Conservation (phyloP, 1,284 basidiomycete species). For the Fomitopsis palustris region DNA sequence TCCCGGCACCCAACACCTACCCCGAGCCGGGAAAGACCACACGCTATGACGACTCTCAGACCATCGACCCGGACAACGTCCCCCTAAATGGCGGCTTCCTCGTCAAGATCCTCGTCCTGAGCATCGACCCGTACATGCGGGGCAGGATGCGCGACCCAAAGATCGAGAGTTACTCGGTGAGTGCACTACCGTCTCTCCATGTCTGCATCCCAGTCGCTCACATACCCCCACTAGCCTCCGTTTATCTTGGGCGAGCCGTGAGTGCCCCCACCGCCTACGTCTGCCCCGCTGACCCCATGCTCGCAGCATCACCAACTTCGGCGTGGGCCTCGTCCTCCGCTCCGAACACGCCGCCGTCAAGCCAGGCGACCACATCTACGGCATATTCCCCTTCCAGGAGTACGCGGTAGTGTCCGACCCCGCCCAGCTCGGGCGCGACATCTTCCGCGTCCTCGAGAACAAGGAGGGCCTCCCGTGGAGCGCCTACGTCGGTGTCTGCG, state of each 20-base stretch:
- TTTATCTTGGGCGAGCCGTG: constrained; percentile 38
- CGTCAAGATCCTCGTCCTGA: constrained; percentile 43
- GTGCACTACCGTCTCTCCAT: neutral
- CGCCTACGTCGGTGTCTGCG: constrained; percentile 29
- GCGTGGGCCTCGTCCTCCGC: constrained; percentile 41
- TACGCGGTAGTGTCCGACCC: constrained; percentile 17
- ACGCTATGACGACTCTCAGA: constrained; percentile 40
- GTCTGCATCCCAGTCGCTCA: neutral
- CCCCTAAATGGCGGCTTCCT: constrained; percentile 50
- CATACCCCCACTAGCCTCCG: neutral
- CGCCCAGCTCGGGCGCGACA: neutral
- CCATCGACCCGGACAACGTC: constrained; percentile 47
- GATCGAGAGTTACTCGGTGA: constrained; percentile 24
- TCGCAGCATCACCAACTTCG: constrained; percentile 19
- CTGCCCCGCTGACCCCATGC: neutral
- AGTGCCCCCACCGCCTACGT: constrained; percentile 9
- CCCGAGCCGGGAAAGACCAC: constrained; percentile 46
- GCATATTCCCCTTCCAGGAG: constrained; percentile 24
- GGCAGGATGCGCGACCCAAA: constrained; percentile 31
- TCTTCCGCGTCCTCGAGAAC: constrained; percentile 21
- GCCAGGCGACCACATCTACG: constrained; percentile 42
- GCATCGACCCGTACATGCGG: constrained; percentile 48
- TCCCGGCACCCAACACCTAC: neutral
- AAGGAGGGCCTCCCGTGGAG: constrained; percentile 29
- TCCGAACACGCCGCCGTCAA: constrained; percentile 38